These are phyloP conservation scores for Flammula alnicola DNA, from an alignment of 1,284 basidiomycete species.

Conservation along the genomic window DNA sequence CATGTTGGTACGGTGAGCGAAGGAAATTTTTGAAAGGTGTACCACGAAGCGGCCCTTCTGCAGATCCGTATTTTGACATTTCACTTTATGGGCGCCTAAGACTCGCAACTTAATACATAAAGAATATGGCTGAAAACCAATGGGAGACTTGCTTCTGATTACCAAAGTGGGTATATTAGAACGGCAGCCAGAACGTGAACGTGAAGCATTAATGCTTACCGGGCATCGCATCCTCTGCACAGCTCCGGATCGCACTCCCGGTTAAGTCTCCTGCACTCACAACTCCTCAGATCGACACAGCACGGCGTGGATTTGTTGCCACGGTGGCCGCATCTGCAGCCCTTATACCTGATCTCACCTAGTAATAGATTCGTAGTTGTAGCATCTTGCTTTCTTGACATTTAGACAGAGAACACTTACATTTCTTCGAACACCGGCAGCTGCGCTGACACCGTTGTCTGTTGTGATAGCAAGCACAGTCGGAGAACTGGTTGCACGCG, in stretches of 20 bases:
- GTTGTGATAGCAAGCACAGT: slow-evolving; percentile 38
- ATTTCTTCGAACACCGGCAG: slow-evolving; percentile 37
- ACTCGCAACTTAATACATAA: no score
- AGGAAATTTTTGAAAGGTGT: not conserved
- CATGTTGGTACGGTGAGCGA: not conserved
- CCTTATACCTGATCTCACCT: slow-evolving; percentile 38
- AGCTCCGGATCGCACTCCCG: slow-evolving; percentile 58
- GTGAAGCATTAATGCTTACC: slow-evolving; percentile 25
- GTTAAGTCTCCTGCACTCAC: slow-evolving; percentile 36
- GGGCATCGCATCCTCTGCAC: slow-evolving; percentile 42
- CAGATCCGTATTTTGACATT: slow-evolving; percentile 45
- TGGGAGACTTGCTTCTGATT: no score
- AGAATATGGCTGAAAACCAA: no score
- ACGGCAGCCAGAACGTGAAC: not conserved
- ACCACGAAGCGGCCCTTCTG: slow-evolving; percentile 34
- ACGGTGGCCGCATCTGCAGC: slow-evolving; percentile 46
- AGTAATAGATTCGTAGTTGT: no score
- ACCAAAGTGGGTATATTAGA: not conserved
- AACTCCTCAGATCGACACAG: slow-evolving; percentile 29
- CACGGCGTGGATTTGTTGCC: slow-evolving; percentile 14
- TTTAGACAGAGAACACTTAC: slow-evolving; percentile 28
- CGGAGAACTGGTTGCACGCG: slow-evolving; percentile 34
- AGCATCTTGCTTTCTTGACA: no score
- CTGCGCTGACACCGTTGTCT: slow-evolving; percentile 36
- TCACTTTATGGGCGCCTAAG: slow-evolving; percentile 15